These are phyloP conservation scores for Fomitopsis serialis DNA, from an alignment of 768 basidiomycete species.

Conservation along the genomic window DNA sequence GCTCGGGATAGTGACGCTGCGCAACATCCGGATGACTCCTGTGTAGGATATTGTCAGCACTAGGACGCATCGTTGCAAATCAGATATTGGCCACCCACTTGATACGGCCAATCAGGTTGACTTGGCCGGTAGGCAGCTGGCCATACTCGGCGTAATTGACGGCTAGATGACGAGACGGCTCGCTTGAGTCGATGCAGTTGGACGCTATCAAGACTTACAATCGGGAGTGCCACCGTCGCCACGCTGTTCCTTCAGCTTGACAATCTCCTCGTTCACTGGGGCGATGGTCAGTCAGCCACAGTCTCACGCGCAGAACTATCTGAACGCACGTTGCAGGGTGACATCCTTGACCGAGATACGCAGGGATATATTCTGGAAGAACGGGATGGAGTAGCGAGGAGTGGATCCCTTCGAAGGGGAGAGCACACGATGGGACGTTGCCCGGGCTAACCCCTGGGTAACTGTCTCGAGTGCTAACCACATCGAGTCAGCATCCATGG, in stretches of 20 bases:
- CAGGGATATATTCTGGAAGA: slow-evolving; percentile 77
- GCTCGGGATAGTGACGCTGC: slow-evolving; percentile 65
- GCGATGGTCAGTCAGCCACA: neutral
- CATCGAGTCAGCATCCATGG: too few relatives aligned
- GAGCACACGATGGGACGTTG: slow-evolving; percentile 77
- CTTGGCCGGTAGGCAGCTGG: slow-evolving; percentile 60
- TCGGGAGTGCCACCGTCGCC: slow-evolving; percentile 53
- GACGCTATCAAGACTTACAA: too few relatives aligned
- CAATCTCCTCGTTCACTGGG: slow-evolving; percentile 63
- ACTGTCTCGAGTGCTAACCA: slow-evolving; percentile 77
- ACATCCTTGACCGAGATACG: slow-evolving; percentile 43
- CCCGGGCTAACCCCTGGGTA: slow-evolving; percentile 69
- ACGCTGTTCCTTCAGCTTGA: slow-evolving; percentile 54
- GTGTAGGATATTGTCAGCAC: neutral
- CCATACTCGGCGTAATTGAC: slow-evolving; percentile 76
- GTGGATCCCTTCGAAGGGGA: slow-evolving; percentile 51
- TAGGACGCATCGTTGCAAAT: slow-evolving; percentile 19
- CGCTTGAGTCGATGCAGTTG: too few relatives aligned
- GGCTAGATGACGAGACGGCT: neutral
- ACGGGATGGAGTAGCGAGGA: slow-evolving; percentile 77
- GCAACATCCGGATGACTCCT: slow-evolving; percentile 87
- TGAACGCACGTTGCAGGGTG: slow-evolving; percentile 34
- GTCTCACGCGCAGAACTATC: neutral
- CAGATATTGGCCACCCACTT: slow-evolving; percentile 38
- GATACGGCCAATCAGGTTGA: slow-evolving; percentile 69